Percentiles rank a stretch among this genome's conserved stretches.
Conservation (phyloP, 2,329 filamentous ascomycete species). For the Colletotrichum sp. region DNA sequence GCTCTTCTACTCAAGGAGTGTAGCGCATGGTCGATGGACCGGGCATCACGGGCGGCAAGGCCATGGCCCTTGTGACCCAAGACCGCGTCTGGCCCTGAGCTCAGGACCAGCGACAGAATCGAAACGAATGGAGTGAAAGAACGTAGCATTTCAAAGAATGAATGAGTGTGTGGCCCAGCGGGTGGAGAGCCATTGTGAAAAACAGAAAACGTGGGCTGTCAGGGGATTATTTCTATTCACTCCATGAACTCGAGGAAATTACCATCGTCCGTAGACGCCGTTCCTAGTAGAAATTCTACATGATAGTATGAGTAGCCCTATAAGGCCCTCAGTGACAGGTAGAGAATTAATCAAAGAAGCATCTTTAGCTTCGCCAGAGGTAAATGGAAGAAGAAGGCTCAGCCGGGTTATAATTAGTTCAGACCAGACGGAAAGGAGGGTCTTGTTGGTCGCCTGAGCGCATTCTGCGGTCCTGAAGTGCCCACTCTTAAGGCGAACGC, state of each 20-base stretch:
- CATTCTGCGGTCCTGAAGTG: neutral
- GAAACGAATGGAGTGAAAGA: neutral
- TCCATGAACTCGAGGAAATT: too few relatives aligned
- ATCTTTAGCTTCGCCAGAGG: neutral
- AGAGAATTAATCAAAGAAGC: neutral
- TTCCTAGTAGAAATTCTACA: neutral
- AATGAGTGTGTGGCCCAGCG: neutral
- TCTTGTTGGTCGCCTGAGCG: neutral
- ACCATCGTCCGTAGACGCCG: neutral
- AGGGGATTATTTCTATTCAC: neutral
- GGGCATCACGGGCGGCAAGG: neutral
- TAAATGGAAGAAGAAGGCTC: neutral
- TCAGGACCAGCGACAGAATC: neutral
- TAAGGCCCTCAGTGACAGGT: neutral
- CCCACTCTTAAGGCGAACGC: neutral
- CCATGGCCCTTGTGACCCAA: neutral
- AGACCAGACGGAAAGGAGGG: neutral
- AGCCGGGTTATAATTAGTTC: neutral
- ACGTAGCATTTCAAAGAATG: neutral
- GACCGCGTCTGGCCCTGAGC: neutral
- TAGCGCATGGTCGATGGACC: neutral
- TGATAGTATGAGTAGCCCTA: neutral
- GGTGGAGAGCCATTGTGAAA: neutral
- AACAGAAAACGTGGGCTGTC: neutral
- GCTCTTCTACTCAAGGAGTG: neutral